Base-by-base conservation (phyloP, 208 protist species). In the Leishmania arabica region DNA sequence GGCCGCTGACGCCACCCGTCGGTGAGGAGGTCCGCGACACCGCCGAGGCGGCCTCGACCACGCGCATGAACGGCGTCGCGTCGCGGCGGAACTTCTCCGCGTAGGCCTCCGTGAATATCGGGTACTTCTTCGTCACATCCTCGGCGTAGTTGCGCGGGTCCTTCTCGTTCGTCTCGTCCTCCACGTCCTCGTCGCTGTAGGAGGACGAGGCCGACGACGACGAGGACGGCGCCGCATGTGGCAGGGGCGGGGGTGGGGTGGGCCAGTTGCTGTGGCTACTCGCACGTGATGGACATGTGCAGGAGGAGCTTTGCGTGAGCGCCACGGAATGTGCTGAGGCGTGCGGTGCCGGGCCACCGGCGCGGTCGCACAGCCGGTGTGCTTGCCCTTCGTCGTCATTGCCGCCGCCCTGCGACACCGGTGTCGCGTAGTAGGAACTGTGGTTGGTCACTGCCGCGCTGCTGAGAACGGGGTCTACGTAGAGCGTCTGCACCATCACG, bases 31-130 rank as follows among this genome's bases (percentile, higher is more conserved):
- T 40, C 40, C 3, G 40, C 31, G 73, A 24, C 31, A 47, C 27
- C 42, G 54, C 11, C 8, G 78, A 80, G 45, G 53, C 56, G n/a
- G 60, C 73, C 51, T 85, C 82, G 3, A 85, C 82, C 24, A 87
- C 73, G 53, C 80, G 83, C 45, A 94, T 70, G 73, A 95, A 95
- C 27, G 92, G 90, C 51, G 90, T 78, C 24, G 89, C 65, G 51
- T 88, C 85, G 24, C 88, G 66, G 45, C 68, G 76, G 76, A 85
- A 93, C 53, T 79, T 79, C 66, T 75, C 62, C 21, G 90, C 89
- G 83, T 96, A 96, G 66, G 87, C 83, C 40, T 80, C 72, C 9
- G 84, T 90, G 84, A 95, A 96, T 49, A 82, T 77, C 21, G 91
- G 92, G 81, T 96, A 95, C 75, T 81, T 88, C 89, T 88, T 91